Conservation (phyloP, 495 filamentous ascomycete species). For the Massariosphaeria phaeospora region DNA sequence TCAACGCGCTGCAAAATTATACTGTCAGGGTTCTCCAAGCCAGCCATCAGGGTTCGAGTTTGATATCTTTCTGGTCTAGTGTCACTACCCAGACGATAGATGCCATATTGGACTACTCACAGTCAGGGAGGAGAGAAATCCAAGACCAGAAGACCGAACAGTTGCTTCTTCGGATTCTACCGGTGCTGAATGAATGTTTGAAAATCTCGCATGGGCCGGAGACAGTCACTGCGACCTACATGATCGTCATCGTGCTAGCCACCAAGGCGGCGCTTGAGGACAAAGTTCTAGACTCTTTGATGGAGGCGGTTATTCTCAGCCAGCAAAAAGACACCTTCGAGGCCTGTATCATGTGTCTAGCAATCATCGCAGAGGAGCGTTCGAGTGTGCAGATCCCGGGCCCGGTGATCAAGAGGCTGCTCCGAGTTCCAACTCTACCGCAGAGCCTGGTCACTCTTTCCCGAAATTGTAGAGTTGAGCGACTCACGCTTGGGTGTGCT, state of each 20-base stretch:
- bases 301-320: slow-evolving; percentile 74
- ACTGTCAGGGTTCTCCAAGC: slow-evolving; percentile 61
- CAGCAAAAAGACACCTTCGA: slow-evolving; percentile 67
- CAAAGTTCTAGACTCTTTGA: slow-evolving; percentile 66
- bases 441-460: slow-evolving; percentile 57
- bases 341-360: slow-evolving; percentile 73
- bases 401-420: slow-evolving; percentile 61
- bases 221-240: slow-evolving; percentile 78
- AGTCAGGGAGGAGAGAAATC: slow-evolving; percentile 64
- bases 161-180: slow-evolving; percentile 66
- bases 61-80: slow-evolving; percentile 84
- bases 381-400: slow-evolving; percentile 53
- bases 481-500: slow-evolving; percentile 66
- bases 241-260: slow-evolving; percentile 78
- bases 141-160: slow-evolving; percentile 56
- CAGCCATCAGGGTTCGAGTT: slow-evolving; percentile 64
- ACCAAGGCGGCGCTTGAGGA: slow-evolving; percentile 75
- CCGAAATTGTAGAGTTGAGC: slow-evolving; percentile 61
- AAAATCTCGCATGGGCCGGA: slow-evolving; percentile 66
- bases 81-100: slow-evolving; percentile 75
- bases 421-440: slow-evolving; percentile 53
- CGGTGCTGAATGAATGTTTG: slow-evolving; percentile 70
- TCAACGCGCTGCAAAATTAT: slow-evolving; percentile 67
- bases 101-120: slow-evolving; percentile 67
- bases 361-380: slow-evolving; percentile 70